phyloP scores from a whole-genome alignment of 2,329 filamentous ascomycete species.

The Westerdykella ornata region DNA sequence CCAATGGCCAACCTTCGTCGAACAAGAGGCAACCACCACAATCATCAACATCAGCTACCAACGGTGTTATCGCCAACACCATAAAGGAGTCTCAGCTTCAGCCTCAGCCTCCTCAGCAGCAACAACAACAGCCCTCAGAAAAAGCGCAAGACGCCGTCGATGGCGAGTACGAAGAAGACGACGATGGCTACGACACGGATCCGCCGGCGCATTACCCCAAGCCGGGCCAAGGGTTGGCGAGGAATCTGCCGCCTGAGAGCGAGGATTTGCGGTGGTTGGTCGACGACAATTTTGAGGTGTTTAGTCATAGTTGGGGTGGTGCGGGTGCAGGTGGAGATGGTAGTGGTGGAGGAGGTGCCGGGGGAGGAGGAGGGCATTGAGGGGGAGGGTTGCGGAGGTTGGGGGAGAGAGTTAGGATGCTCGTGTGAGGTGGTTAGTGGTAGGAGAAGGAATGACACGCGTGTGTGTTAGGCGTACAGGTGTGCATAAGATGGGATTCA shows the following conservation, averaged over 20 bases:
- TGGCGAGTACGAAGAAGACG: conserved; percentile 27
- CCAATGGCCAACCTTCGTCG: not conserved
- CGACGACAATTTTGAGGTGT: conserved; percentile 54
- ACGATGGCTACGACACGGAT: conserved; percentile 50
- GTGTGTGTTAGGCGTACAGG: too few relatives aligned
- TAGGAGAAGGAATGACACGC: too few relatives aligned
- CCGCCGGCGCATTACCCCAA: conserved; percentile 55
- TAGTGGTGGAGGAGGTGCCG: conserved; percentile 23
- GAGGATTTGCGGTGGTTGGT: conserved; percentile 57
- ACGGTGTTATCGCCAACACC: conserved; percentile 10
- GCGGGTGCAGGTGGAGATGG: too few relatives aligned
- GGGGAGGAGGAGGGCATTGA: conserved; percentile 4
- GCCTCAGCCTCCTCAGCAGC: conserved; percentile 9
- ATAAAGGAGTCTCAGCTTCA: too few relatives aligned
- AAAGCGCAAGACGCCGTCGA: conserved; percentile 5
- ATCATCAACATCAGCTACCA: not conserved
- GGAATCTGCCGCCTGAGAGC: conserved; percentile 49
- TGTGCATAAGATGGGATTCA: too few relatives aligned
- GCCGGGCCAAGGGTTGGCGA: conserved; percentile 54
- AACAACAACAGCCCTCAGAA: conserved; percentile 15
- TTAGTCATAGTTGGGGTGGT: conserved; percentile 46
- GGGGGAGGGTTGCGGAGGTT: too few relatives aligned
- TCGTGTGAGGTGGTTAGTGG: too few relatives aligned
- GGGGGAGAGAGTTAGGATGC: too few relatives aligned
- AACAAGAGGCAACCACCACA: not conserved